Base-by-base conservation (phyloP, 2,329 filamentous ascomycete species). In the Fonsecaea nubica region DNA sequence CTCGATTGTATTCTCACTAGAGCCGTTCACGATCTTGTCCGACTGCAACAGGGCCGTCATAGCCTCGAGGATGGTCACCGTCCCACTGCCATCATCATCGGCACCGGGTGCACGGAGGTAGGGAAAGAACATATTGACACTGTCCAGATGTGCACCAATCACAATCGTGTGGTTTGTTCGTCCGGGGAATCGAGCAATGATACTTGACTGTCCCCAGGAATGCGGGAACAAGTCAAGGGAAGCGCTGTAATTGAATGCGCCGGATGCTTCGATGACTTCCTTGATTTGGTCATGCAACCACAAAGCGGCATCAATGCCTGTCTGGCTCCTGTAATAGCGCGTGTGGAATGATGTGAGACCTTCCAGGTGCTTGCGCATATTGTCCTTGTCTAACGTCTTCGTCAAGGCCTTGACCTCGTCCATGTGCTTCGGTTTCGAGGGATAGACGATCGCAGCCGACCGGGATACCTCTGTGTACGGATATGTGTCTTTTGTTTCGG, bases 51-150 rank as follows among this genome's bases (percentile, higher is more conserved):
- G 84, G 52, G 92, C 90, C 40, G 92, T 88, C 75, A 99, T 86
- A 2, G 93, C 92, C 80, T 99, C 94, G 61, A 98, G 87, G 72
- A 97, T 98, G 9, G 94, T 98, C 21, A 98, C 92, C 1, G 93
- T 95, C 64, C 93, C 93, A 72, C 90, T 93, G 69, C 93, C 94
- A 76, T 97, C 94, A 73, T 98, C 94, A 73, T 98, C 95, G n/a
- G 94, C 93, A 54, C 94, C 94, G 0, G 94, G 94, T 0, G 94
- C 93, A 13, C 91, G 87, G 38, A 97, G 85, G 40, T 96, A 83
- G 0, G 93, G 94, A 12, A 97, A 80, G 81, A 92, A 96, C 54
- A 97, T 84, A 80, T 98, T 98, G 80, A 97, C 96, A 74, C 92
- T 96, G 78, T 98, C 94, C 77, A 96, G 93, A 78, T 97, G 93